Evolutionary conservation across 1,284 basidiomycete genomes (phyloP).

Genomic region (Moesziomyces globuligerus): DNA sequence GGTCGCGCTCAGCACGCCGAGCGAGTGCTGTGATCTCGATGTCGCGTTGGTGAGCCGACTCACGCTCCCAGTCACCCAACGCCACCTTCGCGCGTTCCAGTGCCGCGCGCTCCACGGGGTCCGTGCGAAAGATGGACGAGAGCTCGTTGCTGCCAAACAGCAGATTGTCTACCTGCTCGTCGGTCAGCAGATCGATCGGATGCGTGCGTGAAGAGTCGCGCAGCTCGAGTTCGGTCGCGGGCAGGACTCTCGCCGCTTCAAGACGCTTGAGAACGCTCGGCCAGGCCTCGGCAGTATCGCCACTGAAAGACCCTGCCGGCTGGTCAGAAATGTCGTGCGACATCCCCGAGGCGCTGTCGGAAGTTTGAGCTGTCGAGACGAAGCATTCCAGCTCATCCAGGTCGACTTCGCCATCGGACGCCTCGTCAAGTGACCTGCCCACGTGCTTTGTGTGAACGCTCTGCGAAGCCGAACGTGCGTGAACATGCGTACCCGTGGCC

Average conservation of each 20-base stretch:
- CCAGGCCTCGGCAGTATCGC: slow-evolving; percentile 8
- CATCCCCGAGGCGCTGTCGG: no score
- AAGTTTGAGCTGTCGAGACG: slow-evolving; percentile 1
- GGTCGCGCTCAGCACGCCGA: not conserved
- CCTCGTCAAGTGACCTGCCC: not conserved
- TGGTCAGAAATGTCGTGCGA: no score
- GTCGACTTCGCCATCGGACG: slow-evolving; percentile 1
- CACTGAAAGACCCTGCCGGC: no score
- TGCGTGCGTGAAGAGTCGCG: slow-evolving; percentile 1
- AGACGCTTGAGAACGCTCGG: slow-evolving; percentile 10
- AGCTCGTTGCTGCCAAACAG: slow-evolving; percentile 32
- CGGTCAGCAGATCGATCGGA: slow-evolving; percentile 28
- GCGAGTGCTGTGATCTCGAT: slow-evolving; percentile 10
- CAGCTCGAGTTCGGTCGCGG: not conserved
- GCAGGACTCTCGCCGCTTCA: slow-evolving; percentile 2
- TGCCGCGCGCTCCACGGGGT: slow-evolving; percentile 12
- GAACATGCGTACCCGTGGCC: no score
- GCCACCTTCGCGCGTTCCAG: slow-evolving; percentile 24
- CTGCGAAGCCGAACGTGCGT: no score
- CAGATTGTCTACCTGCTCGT: slow-evolving; percentile 30
- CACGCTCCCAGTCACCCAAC: slow-evolving; percentile 22
- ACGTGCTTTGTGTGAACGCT: not conserved
- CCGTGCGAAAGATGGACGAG: slow-evolving; percentile 17
- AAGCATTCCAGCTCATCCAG: slow-evolving; percentile 27
- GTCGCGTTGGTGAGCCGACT: slow-evolving; percentile 1